These are phyloP conservation scores for Paraurostyla sp. DNA, from an alignment of 73 alveolate genomes.

Conservation along the genomic window DNA sequence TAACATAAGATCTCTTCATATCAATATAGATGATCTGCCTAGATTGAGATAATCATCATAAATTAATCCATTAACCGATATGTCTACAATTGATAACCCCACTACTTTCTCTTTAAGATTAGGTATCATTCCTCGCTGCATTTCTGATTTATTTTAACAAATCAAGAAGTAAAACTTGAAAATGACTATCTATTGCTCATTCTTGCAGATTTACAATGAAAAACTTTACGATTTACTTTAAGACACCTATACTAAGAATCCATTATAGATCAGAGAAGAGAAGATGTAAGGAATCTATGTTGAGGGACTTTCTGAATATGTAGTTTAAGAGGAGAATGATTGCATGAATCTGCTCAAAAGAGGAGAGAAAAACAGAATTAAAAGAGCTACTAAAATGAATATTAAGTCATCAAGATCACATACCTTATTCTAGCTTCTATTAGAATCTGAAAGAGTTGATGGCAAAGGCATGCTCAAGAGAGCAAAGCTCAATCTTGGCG, in stretches of 20 bases:
- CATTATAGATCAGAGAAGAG: conserved; percentile 81
- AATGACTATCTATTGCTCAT: conserved; percentile 59
- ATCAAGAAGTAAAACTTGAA: not conserved
- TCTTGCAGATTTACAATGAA: conserved; percentile 83
- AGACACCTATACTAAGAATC: conserved; percentile 46
- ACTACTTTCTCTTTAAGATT: not conserved
- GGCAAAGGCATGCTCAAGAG: conserved; percentile 64
- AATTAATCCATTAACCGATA: no score
- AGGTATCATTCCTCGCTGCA: conserved; percentile 70
- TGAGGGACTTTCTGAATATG: conserved; percentile 83
- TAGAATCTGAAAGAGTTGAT: conserved; percentile 74
- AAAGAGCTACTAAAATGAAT: conserved; percentile 73
- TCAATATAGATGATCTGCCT: no score
- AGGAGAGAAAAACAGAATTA: conserved; percentile 80
- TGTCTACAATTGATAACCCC: no score
- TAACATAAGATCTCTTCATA: not conserved
- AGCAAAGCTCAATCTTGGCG: conserved; percentile 89
- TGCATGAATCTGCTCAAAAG: conserved; percentile 62
- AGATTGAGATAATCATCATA: no score
- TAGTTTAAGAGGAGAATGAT: conserved; percentile 63
- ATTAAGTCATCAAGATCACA: conserved; percentile 83
- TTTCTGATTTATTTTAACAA: conserved; percentile 24
- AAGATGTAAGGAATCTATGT: conserved; percentile 82
- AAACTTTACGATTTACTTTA: conserved; percentile 85
- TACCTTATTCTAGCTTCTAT: conserved; percentile 76